These are phyloP conservation scores for Fremontodendron californicum DNA, from an alignment of 345 rosid genomes.

Conservation along the genomic window DNA sequence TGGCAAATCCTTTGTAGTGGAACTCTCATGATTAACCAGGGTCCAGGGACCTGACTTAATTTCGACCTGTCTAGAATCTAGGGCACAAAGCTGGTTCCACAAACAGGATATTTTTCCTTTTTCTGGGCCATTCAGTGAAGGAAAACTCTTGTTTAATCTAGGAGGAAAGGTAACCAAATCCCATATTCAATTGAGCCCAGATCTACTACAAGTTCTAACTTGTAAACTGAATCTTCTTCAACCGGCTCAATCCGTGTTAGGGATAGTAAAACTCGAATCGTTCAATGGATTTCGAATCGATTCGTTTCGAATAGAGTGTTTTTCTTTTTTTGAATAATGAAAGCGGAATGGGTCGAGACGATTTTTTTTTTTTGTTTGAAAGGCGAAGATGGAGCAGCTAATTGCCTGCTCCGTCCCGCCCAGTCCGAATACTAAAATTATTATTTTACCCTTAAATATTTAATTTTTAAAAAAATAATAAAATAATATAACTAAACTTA, in stretches of 20 bases:
- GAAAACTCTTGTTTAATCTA: not conserved
- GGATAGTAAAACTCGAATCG: no score
- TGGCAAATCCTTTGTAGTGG: not conserved
- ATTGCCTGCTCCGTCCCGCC: no score
- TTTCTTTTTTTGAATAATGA: no score
- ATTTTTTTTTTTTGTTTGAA: no score
- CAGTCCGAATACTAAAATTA: no score
- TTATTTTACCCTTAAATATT: no score
- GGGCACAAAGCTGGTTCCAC: constrained; percentile 11
- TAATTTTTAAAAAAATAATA: no score
- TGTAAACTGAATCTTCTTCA: not conserved
- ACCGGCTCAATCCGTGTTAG: not conserved
- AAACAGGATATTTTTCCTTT: not conserved
- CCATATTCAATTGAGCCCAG: not conserved
- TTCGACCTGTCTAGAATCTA: constrained; percentile 4
- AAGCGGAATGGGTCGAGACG: no score
- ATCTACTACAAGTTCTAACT: not conserved
- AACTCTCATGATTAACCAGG: not conserved
- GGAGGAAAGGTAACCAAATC: not conserved
- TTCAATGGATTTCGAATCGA: no score
- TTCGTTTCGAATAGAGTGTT: no score
- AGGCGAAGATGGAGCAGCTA: no score
- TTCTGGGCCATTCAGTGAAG: not conserved
- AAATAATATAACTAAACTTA: no score
- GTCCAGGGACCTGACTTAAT: not conserved